Base-by-base conservation (phyloP, 108 stramenopile genomes). In the Pelagomonas calceolata region DNA sequence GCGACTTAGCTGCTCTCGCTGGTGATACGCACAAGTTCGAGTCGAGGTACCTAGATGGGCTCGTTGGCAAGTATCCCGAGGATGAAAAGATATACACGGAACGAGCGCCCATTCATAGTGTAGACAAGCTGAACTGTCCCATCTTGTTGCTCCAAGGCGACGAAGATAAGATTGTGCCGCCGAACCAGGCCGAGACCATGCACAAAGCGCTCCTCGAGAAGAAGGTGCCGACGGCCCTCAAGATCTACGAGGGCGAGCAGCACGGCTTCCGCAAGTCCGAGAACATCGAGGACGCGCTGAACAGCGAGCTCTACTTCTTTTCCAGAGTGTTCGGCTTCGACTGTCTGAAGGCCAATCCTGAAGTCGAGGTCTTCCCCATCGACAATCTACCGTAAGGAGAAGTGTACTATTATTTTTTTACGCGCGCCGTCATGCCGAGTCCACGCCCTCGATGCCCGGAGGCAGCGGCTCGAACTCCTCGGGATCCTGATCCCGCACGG, bases 151-250 rank as follows among this genome's bases (percentile, higher is more conserved):
- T 91, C 45, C 90, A 91, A 67, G 90, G 90, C 0, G 79, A 39
- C 63, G 90, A 91, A 77, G 90, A 91, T 68, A 88, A 89, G 72
- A 77, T 91, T 37, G 90, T 91, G 15, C 88, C 90, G n/a, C 90
- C 88, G 5, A 89, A 87, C 70, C 90, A 91, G 83, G 88, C 90
- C 16, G 75, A 84, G 66, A 85, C 76, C 76, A 91, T 91, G 90
- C 74, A 86, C 77, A 75, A 83, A 21, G 87, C 86, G 15, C 46
- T 89, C 64, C 46, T 76, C 66, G 73, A 80, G 75, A 91, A 91
- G 70, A 79, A 79, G 0, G 80, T 91, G 33, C 86, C 88, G 15
- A 85, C 86, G 0, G 78, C 76, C 37, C 71, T 91, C 34, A 85
- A 85, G 63, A 74, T 91, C 4, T 91, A 91, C 73, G 81, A 88